Conservation (phyloP, 768 basidiomycete species). For the Collybia mongolica region DNA sequence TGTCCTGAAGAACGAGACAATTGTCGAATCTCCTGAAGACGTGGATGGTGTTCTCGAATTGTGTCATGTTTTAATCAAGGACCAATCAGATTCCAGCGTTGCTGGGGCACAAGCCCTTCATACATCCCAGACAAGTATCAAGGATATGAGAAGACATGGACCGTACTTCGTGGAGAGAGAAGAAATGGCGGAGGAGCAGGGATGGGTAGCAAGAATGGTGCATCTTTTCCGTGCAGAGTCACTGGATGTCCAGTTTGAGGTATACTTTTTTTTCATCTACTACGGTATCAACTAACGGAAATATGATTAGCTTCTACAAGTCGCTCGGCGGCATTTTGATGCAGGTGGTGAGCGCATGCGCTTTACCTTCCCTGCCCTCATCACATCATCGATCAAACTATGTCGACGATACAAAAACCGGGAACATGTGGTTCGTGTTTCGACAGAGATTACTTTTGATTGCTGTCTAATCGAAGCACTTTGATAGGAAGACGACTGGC, state of each 20-base stretch:
- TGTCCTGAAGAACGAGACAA: conserved; percentile 94
- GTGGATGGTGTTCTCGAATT: conserved; percentile 92
- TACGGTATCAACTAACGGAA: neutral
- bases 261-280: conserved; percentile 30
- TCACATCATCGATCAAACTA: conserved; percentile 89
- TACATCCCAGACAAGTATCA: conserved; percentile 30
- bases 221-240: conserved; percentile 92
- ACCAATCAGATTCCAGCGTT: conserved; percentile 60
- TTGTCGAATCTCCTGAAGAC: conserved; percentile 91
- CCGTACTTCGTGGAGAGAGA: conserved; percentile 71
- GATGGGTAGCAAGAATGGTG: conserved; percentile 98
- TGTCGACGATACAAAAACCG: conserved; percentile 88
- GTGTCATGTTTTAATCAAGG: conserved; percentile 89
- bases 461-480: neutral
- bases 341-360: conserved; percentile 94
- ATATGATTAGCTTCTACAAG: conserved; percentile 73
- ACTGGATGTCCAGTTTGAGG: conserved; percentile 87
- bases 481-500: conserved; percentile 82
- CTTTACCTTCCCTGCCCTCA: conserved; percentile 95
- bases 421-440: conserved; percentile 60
- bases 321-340: conserved; percentile 86
- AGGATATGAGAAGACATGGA: conserved; percentile 55
- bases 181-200: conserved; percentile 97
- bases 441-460: neutral
- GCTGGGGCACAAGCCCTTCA: conserved; percentile 21